These are phyloP conservation scores for Ogataea pini DNA, from an alignment of 805 yeast species.

Conservation along the genomic window DNA sequence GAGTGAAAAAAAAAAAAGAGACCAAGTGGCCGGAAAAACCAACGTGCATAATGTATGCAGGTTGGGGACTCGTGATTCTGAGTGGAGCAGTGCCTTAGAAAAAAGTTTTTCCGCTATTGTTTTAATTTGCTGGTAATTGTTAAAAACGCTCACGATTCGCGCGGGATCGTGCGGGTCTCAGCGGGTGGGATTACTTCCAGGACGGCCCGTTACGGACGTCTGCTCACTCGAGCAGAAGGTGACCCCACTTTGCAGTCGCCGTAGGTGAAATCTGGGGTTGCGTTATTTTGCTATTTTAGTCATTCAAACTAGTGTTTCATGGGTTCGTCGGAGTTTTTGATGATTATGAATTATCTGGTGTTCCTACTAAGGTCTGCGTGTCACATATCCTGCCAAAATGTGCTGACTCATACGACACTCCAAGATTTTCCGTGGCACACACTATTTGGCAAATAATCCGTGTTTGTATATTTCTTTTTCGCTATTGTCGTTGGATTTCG, in stretches of 20 bases:
- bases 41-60: conserved; percentile 2
- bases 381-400: background rate
- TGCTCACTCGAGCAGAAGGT: background rate
- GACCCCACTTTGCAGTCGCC: conserved; percentile 6
- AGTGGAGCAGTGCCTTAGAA: conserved; percentile 2
- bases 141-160: background rate
- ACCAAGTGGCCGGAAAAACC: conserved; percentile 15
- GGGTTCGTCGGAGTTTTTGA: background rate
- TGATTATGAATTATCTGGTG: no score
- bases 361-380: background rate
- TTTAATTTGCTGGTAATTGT: background rate
- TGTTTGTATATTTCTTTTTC: background rate
- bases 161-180: conserved; percentile 6
- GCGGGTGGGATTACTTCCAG: background rate
- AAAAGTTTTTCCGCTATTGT: conserved; percentile 12
- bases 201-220: conserved; percentile 3
- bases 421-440: background rate
- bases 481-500: conserved; percentile 8
- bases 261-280: conserved; percentile 6
- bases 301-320: background rate
- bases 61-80: conserved; percentile 2
- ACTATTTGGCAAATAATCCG: conserved; percentile 5
- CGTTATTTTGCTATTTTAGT: background rate
- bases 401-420: background rate
- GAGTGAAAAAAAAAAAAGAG: conserved; percentile 2